Base-by-base conservation (phyloP, 768 basidiomycete species). In the Rickenella mellea region DNA sequence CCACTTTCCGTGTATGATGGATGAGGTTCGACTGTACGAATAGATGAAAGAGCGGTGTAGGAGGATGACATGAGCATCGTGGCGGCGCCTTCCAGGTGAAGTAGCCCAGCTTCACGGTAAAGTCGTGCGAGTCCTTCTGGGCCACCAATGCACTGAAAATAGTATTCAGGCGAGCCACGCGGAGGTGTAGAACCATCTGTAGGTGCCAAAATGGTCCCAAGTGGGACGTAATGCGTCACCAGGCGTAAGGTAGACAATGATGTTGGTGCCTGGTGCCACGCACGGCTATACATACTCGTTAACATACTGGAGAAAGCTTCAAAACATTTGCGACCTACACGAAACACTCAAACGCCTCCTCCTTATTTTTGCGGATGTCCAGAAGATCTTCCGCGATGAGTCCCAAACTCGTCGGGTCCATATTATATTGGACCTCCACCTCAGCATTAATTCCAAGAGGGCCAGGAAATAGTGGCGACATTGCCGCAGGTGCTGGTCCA, bases 371-470 rank as follows among this genome's bases (percentile, higher is more conserved):
- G 36, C 82, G 70, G 38, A 89, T 84, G 55, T 88, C 85, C 37
- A 73, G 72, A 29, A 80, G 54, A 50, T 89, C 86, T 31, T 86
- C 62, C 7, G 72, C 86, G 46, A 78, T 71, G 41, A 88, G 60
- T 1, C 79, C 76, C 21, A 89, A 63, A 59, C 85, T 88, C 11
- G 86, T 89, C 1, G 86, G 78, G 56, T 89, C 86, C 83, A 89
- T 86, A 50, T 89, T 88, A 50, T 83, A 89, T 51, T 73, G 70
- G 35, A 74, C 69, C 44, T 87, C 83, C 14, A 47, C 39, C 28
- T 52, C 56, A 20, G 39, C 22, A 40, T 40, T 35, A 45, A 40
- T 20, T 47, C 76, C 65, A 26, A 76, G 63, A 1, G 78, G 70
- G 41, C 71, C 68, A 4, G 69, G 61, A 15, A 71, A 57, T 40